These are phyloP conservation scores for Epichloe brachyelytri DNA, from an alignment of 2,329 filamentous ascomycete genomes.

Conservation along the genomic window DNA sequence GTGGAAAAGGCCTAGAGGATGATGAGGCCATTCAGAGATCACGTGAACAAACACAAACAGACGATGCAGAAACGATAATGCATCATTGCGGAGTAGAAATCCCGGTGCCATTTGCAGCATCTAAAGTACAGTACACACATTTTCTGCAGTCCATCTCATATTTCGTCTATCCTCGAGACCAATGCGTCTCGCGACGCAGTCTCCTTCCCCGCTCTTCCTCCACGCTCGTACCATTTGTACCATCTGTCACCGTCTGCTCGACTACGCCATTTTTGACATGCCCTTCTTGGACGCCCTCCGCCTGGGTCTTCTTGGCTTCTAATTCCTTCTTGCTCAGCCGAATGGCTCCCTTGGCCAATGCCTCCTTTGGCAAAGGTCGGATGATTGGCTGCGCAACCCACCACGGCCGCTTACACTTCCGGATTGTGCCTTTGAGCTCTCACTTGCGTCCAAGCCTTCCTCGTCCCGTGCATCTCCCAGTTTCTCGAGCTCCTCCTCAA, in stretches of 20 bases:
- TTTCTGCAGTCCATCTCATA: background rate
- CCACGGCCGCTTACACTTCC: conserved; percentile 66
- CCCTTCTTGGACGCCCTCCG: conserved; percentile 6
- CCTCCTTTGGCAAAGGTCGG: conserved; percentile 75
- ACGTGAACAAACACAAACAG: too few species aligned
- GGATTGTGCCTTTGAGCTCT: conserved; percentile 55
- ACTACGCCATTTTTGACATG: conserved; percentile 16
- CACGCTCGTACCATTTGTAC: background rate
- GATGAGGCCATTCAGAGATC: too few species aligned
- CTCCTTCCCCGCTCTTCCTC: background rate
- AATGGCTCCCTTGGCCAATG: conserved; percentile 68
- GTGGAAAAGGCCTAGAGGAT: background rate
- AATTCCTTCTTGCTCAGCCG: conserved; percentile 56
- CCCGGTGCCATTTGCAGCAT: too few species aligned
- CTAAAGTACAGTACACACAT: too few species aligned
- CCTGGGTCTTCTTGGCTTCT: conserved; percentile 11
- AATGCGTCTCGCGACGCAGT: background rate
- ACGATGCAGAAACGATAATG: too few species aligned
- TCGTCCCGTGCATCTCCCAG: conserved; percentile 14
- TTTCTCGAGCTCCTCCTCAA: conserved; percentile 25
- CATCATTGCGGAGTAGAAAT: too few species aligned
- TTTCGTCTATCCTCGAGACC: background rate
- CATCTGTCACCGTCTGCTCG: conserved; percentile 7
- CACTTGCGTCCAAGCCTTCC: conserved; percentile 29
- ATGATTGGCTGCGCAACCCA: conserved; percentile 87